Evolutionary conservation across 2,329 filamentous ascomycete genomes (phyloP), one percentile per base, ranked within the genome.

Genomic region (Hymenotorrendiella dingleyae): DNA sequence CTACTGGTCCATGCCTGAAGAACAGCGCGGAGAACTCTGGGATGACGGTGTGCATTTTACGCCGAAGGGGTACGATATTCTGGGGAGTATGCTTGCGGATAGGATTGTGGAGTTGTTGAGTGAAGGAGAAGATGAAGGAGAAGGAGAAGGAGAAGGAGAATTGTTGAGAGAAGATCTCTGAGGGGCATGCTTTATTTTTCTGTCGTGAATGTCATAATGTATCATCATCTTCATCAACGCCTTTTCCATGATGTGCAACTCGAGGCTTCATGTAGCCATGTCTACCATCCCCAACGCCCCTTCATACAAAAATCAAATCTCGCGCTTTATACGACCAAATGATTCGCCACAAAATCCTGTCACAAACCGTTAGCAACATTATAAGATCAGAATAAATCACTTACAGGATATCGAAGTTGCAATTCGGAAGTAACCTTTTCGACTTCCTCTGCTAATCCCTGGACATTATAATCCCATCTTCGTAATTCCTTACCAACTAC

Each of bases 381-480:
- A 7, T 33, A 19, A 4, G 33, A 6, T 3, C 23, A 11, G n/a
- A 14, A 9, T 27, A 7, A 65, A 72, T 63, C 83, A 66, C 73
- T 63, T 61, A 80, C 84, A 17, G 93, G 89, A 63, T 91, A 88
- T 60, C 86, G 79, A 51, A 79, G 79, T 62, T 93, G 84, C 52
- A 97, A 73, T 53, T 83, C 76, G 32, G 86, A 88, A 12, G 87
- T 86, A 48, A 94, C 81, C 54, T 82, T 84, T 66, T 96, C 91
- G 5, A 95, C 86, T 61, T 94, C 87, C 64, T 97, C 89, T 2
- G 90, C 82, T 43, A 97, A 63, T 21, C 81, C 82, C 62, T 91
- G 83, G 16, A 97, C 87, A 55, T 94, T 94, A 23, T 78, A 74
- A 64, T 97, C 91, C 91, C 91, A 97, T 55, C 82, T 78, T 34